Conservation (phyloP, 208 protist genomes). For the Leishmania major region DNA sequence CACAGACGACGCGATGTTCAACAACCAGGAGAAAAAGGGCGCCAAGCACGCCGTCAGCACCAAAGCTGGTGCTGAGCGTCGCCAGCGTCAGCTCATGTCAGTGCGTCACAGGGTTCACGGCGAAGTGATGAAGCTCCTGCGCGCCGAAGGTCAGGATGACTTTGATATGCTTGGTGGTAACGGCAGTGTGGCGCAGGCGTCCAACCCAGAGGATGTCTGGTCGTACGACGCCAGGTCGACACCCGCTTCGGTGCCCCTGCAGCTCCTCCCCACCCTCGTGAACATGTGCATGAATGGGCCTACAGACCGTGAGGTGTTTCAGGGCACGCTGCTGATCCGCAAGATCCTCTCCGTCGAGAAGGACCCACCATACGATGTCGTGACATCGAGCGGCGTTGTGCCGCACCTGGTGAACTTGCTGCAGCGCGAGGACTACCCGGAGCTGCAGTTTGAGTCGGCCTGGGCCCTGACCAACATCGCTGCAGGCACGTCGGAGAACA, state of each 20-base stretch:
- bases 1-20: slow-evolving; percentile 19
- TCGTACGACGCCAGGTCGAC: slow-evolving; percentile 43
- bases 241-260: slow-evolving; percentile 64
- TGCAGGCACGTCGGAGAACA: slow-evolving; percentile 96
- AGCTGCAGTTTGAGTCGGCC: slow-evolving; percentile 98
- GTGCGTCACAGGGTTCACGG: slow-evolving; percentile 63
- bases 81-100: slow-evolving; percentile 67
- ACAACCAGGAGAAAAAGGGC: slow-evolving; percentile 40
- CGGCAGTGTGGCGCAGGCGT: slow-evolving; percentile 1
- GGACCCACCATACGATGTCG: slow-evolving; percentile 95
- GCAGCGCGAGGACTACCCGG: slow-evolving; percentile 56
- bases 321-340: slow-evolving; percentile 82
- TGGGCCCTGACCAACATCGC: slow-evolving; percentile 99
- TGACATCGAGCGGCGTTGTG: slow-evolving; percentile 94
- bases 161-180: background rate
- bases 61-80: slow-evolving; percentile 69
- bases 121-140: slow-evolving; percentile 74
- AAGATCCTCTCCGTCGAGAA: slow-evolving; percentile 94
- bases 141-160: slow-evolving; percentile 34
- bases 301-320: slow-evolving; percentile 61
- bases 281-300: slow-evolving; percentile 55
- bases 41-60: slow-evolving; percentile 66
- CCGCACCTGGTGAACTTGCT: slow-evolving; percentile 95
- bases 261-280: slow-evolving; percentile 69
- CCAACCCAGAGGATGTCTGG: slow-evolving; percentile 51